Evolutionary conservation across 2,329 filamentous ascomycete species (phyloP).

Genomic region (Biscogniauxia mediterranea): DNA sequence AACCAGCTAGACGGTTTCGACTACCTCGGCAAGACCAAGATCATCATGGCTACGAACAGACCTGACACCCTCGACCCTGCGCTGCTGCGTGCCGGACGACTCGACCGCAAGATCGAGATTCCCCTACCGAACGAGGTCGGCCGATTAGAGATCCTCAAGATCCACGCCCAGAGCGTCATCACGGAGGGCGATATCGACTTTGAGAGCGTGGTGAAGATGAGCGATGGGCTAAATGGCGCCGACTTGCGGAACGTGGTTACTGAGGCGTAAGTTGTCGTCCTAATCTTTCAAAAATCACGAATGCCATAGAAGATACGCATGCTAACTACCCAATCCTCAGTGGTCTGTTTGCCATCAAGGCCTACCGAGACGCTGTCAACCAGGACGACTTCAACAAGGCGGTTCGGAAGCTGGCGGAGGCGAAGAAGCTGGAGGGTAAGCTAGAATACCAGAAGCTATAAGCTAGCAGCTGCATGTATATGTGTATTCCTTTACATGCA

Average conservation of each 20-base stretch:
- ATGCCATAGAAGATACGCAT: conserved; percentile 5
- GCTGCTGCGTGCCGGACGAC: conserved; percentile 83
- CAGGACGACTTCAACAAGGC: conserved; percentile 99
- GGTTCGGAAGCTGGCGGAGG: conserved; percentile 92
- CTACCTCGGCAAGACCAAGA: conserved; percentile 99
- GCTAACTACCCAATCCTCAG: conserved; percentile 44
- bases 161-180: conserved; percentile 82
- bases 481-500: not conserved
- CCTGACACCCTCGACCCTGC: conserved; percentile 95
- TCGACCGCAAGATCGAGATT: conserved; percentile 98
- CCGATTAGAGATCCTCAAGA: conserved; percentile 95
- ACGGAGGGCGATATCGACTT: conserved; percentile 96
- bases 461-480: conserved; percentile 9
- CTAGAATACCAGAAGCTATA: conserved; percentile 96
- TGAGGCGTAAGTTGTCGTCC: conserved; percentile 76
- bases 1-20: conserved; percentile 99
- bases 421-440: conserved; percentile 98
- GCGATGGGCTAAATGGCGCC: conserved; percentile 93
- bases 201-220: conserved; percentile 99
- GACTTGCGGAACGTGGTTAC: conserved; percentile 98
- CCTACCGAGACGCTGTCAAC: conserved; percentile 92
- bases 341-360: conserved; percentile 96
- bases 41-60: conserved; percentile 99
- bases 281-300: not conserved
- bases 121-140: conserved; percentile 96